Evolutionary conservation across 495 filamentous ascomycete genomes (phyloP).

Genomic region (Xylaria nigripes): DNA sequence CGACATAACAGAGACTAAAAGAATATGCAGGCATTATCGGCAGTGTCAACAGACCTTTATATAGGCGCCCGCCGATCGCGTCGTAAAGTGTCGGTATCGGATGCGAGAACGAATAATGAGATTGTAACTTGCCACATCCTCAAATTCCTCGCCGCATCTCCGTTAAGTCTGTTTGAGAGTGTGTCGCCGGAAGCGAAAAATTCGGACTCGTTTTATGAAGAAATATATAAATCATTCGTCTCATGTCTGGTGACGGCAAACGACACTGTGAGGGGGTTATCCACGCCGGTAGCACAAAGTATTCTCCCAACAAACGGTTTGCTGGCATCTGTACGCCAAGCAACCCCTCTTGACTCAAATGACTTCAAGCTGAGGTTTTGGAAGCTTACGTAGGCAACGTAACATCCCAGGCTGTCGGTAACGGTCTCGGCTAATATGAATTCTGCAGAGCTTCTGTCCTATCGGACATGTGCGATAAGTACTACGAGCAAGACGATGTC

Average conservation of each 20-base stretch:
- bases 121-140: constrained; percentile 44
- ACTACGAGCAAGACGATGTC: constrained; percentile 33
- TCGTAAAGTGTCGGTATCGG: constrained; percentile 27
- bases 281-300: constrained; percentile 38
- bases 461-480: constrained; percentile 41
- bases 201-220: constrained; percentile 39
- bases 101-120: constrained; percentile 29
- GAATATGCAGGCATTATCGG: constrained; percentile 29
- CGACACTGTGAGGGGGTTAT: constrained; percentile 38
- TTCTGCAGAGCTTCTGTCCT: constrained; percentile 39
- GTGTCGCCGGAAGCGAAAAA: constrained; percentile 27
- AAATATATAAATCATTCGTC: constrained; percentile 43
- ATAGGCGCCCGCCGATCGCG: constrained; percentile 32
- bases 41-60: constrained; percentile 35
- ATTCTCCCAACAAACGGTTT: constrained; percentile 37
- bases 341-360: constrained; percentile 32
- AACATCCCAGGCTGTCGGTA: not conserved
- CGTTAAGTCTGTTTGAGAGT: constrained; percentile 40
- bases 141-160: constrained; percentile 44
- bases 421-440: constrained; percentile 15
- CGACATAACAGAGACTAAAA: constrained; percentile 15
- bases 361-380: constrained; percentile 42
- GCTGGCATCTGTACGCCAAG: constrained; percentile 29
- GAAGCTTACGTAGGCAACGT: constrained; percentile 42
- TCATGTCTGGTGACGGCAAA: constrained; percentile 44